Conservation (phyloP, 1,284 basidiomycete genomes). For the Ustanciosporium gigantosporum region DNA sequence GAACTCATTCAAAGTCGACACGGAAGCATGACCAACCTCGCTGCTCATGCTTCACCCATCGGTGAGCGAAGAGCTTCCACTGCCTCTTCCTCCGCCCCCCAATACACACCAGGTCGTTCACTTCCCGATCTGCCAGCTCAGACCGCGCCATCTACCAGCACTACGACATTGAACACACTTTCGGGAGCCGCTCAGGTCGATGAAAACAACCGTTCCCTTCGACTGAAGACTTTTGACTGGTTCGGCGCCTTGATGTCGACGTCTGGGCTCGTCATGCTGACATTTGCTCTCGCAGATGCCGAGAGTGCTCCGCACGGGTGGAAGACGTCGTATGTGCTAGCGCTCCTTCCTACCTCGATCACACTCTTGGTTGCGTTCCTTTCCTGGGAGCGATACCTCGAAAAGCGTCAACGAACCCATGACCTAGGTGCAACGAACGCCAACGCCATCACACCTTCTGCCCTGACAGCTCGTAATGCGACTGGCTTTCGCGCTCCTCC, state of each 20-base stretch:
- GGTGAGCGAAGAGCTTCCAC: constrained; percentile 3
- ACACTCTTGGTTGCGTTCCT: constrained; percentile 69
- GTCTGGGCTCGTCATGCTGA: constrained; percentile 73
- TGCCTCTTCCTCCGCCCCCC: neutral
- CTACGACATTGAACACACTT: neutral
- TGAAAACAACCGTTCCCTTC: constrained; percentile 8
- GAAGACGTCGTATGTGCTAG: constrained; percentile 67
- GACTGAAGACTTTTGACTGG: constrained; percentile 70
- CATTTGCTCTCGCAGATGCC: constrained; percentile 78
- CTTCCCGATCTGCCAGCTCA: constrained; percentile 1
- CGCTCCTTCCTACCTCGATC: constrained; percentile 70
- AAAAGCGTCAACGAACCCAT: constrained; percentile 28
- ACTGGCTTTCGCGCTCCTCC: constrained; percentile 63
- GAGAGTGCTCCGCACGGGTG: constrained; percentile 73
- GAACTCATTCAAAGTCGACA: constrained; percentile 17
- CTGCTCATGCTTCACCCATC: neutral
- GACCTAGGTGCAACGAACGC: constrained; percentile 16
- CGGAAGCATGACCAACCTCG: constrained; percentile 7
- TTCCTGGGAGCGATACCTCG: constrained; percentile 72
- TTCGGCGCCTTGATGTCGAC: constrained; percentile 76
- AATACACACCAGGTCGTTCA: too few relatives aligned
- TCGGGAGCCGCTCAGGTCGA: neutral
- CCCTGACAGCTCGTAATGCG: constrained; percentile 60
- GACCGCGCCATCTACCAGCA: constrained; percentile 2
- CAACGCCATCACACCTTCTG: neutral